These are phyloP conservation scores for Pseudogymnoascus sp. DNA, from an alignment of 2,329 filamentous ascomycete genomes.

Conservation along the genomic window DNA sequence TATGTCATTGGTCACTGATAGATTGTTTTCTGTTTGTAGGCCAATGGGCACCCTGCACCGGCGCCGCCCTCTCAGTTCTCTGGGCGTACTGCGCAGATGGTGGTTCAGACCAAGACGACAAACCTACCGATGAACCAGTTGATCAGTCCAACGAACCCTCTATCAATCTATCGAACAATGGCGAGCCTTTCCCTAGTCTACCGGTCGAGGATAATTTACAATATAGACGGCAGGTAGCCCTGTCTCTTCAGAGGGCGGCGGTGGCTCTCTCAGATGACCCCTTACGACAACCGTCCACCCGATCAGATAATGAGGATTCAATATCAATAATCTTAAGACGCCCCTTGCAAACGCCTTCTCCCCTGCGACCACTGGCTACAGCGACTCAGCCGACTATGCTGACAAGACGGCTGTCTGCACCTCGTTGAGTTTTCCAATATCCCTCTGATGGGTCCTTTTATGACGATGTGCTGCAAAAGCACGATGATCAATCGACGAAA, in stretches of 20 bases:
- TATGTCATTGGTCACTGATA: neutral
- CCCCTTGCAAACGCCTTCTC: neutral
- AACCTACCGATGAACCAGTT: neutral
- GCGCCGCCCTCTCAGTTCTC: constrained; percentile 45
- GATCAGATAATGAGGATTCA: neutral
- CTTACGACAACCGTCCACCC: no score
- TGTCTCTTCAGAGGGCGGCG: no score
- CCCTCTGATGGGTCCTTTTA: neutral
- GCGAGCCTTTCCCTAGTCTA: no score
- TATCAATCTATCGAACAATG: neutral
- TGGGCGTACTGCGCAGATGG: constrained; percentile 33
- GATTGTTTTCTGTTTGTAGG: constrained; percentile 24
- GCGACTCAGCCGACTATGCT: neutral
- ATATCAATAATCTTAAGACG: neutral
- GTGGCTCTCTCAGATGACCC: no score
- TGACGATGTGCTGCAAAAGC: no score
- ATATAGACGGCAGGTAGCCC: no score
- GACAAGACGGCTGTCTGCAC: neutral
- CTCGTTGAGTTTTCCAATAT: neutral
- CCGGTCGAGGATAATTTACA: no score
- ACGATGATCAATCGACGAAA: neutral
- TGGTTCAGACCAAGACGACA: neutral
- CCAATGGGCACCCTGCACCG: constrained; percentile 50
- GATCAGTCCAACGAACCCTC: neutral
- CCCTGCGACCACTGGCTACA: neutral